Percentiles rank a stretch among this genome's conserved stretches.
These are phyloP conservation scores for Rhodamnia rubescens DNA, from an alignment of 345 rosid species.

Conservation along the genomic window DNA sequence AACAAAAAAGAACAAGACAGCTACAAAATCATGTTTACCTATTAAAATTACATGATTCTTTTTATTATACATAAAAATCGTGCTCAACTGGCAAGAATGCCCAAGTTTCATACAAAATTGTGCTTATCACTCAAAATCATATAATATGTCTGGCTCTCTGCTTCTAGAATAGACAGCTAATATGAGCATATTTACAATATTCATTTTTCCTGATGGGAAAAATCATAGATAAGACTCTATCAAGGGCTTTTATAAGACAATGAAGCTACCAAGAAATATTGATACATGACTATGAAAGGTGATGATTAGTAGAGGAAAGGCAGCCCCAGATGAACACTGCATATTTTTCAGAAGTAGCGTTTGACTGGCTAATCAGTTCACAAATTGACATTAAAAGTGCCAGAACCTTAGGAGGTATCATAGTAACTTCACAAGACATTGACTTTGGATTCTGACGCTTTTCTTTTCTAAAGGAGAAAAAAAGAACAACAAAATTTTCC, in stretches of 20 bases:
- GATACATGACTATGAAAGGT: neutral
- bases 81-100: neutral
- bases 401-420: neutral
- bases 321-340: neutral
- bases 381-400: neutral
- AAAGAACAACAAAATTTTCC: neutral
- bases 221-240: neutral
- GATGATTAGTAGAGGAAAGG: neutral
- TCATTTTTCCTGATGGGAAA: neutral
- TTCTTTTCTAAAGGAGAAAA: neutral
- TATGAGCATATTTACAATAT: neutral
- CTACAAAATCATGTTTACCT: neutral
- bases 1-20: neutral
- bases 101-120: neutral
- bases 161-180: neutral
- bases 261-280: neutral
- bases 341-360: neutral
- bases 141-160: neutral
- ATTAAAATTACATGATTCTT: neutral
- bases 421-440: neutral
- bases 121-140: neutral
- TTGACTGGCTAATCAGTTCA: neutral
- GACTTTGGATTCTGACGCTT: neutral
- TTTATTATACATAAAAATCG: neutral
- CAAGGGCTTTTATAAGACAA: neutral